Conservation (phyloP, 371 early-diverging fungal genomes). For the Mortierella sp. region DNA sequence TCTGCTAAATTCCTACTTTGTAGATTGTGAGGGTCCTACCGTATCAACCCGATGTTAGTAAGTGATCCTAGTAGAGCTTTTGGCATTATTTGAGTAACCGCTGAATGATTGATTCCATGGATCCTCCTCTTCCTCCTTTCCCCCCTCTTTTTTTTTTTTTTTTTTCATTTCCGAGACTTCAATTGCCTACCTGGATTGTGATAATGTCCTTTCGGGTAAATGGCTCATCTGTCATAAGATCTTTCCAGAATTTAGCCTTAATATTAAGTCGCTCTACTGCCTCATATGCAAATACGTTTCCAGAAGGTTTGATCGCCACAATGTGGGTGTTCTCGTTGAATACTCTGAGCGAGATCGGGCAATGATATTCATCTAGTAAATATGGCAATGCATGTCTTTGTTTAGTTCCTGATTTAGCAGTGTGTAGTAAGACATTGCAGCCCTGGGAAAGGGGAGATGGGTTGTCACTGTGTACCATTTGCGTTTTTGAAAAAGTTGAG, state of each 20-base stretch:
- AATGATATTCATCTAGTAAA: constrained; percentile 75
- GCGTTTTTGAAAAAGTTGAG: constrained; percentile 87
- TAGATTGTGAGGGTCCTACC: constrained; percentile 88
- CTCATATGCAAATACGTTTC: constrained; percentile 92
- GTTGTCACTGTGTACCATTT: constrained; percentile 60
- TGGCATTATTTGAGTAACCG: too few species aligned
- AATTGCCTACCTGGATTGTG: constrained; percentile 71
- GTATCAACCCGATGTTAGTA: too few species aligned
- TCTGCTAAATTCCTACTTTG: constrained; percentile 76
- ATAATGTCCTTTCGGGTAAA: constrained; percentile 92
- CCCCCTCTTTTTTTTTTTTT: background rate
- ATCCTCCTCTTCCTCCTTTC: background rate
- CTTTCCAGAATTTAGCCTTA: constrained; percentile 86
- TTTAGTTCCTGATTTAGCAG: too few species aligned
- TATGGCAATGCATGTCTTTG: background rate
- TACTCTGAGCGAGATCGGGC: constrained; percentile 91
- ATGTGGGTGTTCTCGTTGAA: constrained; percentile 92
- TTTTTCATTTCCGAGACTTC: too few species aligned
- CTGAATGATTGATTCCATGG: too few species aligned
- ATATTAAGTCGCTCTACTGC: constrained; percentile 90
- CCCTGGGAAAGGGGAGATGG: too few species aligned
- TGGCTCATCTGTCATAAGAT: constrained; percentile 89
- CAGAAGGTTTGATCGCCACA: constrained; percentile 88
- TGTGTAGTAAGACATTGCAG: too few species aligned
- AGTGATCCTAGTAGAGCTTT: too few species aligned